These are phyloP conservation scores for Skeletonema tropicum DNA, from an alignment of 108 stramenopile species.

Conservation along the genomic window DNA sequence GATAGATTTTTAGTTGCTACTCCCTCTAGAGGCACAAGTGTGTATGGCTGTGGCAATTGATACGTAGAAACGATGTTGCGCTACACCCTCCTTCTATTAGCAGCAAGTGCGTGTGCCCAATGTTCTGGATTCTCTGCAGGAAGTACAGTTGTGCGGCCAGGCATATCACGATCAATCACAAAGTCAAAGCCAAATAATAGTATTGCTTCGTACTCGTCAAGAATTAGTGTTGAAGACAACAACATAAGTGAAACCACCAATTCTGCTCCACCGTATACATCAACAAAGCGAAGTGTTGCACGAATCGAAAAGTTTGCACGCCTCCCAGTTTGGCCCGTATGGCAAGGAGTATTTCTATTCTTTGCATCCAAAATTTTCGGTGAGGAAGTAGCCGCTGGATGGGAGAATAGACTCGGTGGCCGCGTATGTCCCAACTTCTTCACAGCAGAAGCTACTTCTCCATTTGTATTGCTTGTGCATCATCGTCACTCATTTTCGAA, in stretches of 20 bases:
- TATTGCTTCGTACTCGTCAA: neutral
- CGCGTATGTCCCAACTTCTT: slow-evolving; percentile 85
- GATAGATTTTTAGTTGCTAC: too few relatives aligned
- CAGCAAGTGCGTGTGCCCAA: neutral
- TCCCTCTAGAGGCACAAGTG: too few relatives aligned
- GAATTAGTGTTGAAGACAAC: neutral
- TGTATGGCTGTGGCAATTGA: too few relatives aligned
- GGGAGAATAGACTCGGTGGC: slow-evolving; percentile 68
- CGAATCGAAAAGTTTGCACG: slow-evolving; percentile 64
- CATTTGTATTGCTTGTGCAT: slow-evolving; percentile 87
- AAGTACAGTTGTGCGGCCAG: neutral
- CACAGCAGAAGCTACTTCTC: slow-evolving; percentile 51
- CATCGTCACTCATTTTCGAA: slow-evolving; percentile 79
- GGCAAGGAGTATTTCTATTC: slow-evolving; percentile 72
- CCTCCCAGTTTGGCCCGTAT: slow-evolving; percentile 83
- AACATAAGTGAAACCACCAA: neutral
- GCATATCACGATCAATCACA: too few relatives aligned
- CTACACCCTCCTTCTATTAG: neutral
- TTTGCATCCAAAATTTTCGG: slow-evolving; percentile 60
- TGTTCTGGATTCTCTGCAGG: neutral
- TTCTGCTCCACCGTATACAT: neutral
- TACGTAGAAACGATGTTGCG: neutral
- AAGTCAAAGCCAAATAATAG: neutral
- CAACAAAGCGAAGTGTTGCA: slow-evolving; percentile 27
- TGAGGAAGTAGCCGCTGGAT: slow-evolving; percentile 45